A percentile compares a stretch with the other conserved stretches of the same genome.
These are phyloP conservation scores for Metschnikowia peoriensis DNA, from an alignment of 805 yeast species.

Conservation along the genomic window DNA sequence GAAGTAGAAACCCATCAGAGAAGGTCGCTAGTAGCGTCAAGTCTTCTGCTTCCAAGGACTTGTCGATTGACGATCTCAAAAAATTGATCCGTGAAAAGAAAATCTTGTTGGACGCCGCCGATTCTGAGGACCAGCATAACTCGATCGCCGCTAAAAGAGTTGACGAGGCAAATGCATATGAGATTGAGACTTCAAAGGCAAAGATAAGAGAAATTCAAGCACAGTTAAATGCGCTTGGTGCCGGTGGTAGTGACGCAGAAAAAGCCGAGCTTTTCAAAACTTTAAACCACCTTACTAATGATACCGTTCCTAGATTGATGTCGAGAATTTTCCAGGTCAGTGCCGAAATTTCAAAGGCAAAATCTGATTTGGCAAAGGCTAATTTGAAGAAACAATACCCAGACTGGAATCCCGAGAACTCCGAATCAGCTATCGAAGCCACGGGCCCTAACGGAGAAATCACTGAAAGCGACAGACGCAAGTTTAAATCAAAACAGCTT, in stretches of 20 bases:
- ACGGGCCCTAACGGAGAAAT: slow-evolving; percentile 85
- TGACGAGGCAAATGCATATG: slow-evolving; percentile 44
- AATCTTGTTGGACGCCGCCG: slow-evolving; percentile 67
- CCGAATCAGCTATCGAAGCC: slow-evolving; percentile 53
- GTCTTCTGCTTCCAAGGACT: slow-evolving; percentile 30
- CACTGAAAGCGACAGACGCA: slow-evolving; percentile 78
- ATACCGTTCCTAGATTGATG: slow-evolving; percentile 70
- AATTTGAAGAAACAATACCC: slow-evolving; percentile 64
- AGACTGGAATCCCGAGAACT: slow-evolving; percentile 43
- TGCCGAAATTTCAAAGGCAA: slow-evolving; percentile 62
- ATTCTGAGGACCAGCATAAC: slow-evolving; percentile 58
- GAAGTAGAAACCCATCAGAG: slow-evolving; percentile 32
- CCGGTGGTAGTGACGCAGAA: slow-evolving; percentile 40
- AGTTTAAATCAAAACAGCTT: slow-evolving; percentile 75
- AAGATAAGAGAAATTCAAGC: slow-evolving; percentile 51
- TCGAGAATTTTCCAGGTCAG: slow-evolving; percentile 62
- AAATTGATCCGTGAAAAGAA: slow-evolving; percentile 70
- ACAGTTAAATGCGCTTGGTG: slow-evolving; percentile 26
- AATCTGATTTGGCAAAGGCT: slow-evolving; percentile 60
- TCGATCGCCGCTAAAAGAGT: slow-evolving; percentile 30
- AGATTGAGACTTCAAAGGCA: slow-evolving; percentile 62
- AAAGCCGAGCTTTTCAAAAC: slow-evolving; percentile 53
- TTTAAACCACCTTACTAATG: slow-evolving; percentile 59
- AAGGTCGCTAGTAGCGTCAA: slow-evolving; percentile 17
- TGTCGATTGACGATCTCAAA: slow-evolving; percentile 54